A percentile compares a stretch with the other conserved stretches of the same genome.
Evolutionary conservation across 1,139 yeast species (phyloP).

Genomic region (Hansenula sp.): DNA sequence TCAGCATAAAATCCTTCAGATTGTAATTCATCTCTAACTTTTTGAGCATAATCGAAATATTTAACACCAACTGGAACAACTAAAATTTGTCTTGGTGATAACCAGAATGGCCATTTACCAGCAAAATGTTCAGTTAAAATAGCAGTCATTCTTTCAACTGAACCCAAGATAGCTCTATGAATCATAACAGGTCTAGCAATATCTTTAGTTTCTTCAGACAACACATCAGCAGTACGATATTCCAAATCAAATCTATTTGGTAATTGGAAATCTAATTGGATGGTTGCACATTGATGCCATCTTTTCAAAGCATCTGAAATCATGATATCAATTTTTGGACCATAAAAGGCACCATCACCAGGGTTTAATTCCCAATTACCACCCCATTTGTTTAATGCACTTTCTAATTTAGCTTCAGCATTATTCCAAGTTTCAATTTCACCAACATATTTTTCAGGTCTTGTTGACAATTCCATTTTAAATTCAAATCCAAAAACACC

Average conservation of each 20-base stretch:
- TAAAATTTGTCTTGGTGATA: conserved; percentile 92
- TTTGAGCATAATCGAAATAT: conserved; percentile 82
- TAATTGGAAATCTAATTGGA: conserved; percentile 95
- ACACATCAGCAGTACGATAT: conserved; percentile 69
- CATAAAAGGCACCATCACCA: conserved; percentile 98
- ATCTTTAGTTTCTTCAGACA: conserved; percentile 25
- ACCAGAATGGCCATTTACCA: conserved; percentile 99
- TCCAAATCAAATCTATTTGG: conserved; percentile 89
- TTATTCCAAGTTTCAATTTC: conserved; percentile 80
- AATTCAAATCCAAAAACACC: conserved; percentile 85
- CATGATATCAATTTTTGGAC: conserved; percentile 95
- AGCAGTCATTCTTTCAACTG: conserved; percentile 98
- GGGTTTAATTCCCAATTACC: conserved; percentile 89
- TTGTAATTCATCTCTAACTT: conserved; percentile 65
- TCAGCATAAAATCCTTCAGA: conserved; percentile 79
- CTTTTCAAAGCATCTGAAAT: conserved; percentile 87
- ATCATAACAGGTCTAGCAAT: conserved; percentile 87
- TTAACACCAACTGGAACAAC: conserved; percentile 96
- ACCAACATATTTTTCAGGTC: conserved; percentile 92
- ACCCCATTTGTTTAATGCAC: conserved; percentile 71
- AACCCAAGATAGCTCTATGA: conserved; percentile 96
- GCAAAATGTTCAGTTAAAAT: conserved; percentile 94
- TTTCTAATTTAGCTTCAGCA: conserved; percentile 76
- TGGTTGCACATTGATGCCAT: conserved; percentile 98
- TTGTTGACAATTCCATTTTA: conserved; percentile 85